Percentiles rank a stretch among this genome's conserved stretches.
phyloP scores from a whole-genome alignment of 208 protist species.

The Crithidia mellificae region DNA sequence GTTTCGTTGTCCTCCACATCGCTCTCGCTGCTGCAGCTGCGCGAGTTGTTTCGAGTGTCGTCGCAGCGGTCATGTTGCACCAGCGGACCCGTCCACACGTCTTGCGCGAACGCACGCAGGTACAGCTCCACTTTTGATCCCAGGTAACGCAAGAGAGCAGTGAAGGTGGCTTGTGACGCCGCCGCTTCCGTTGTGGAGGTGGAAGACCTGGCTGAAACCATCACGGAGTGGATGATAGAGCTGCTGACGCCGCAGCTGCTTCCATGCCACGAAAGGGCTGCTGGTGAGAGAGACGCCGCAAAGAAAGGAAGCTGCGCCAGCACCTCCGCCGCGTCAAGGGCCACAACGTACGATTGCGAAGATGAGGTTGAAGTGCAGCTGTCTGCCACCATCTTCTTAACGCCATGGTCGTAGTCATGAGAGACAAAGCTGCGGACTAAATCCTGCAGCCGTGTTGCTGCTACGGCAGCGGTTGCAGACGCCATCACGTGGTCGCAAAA shows the following conservation, averaged over 20 bases:
- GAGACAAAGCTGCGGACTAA: constrained; percentile 36
- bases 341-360: constrained; percentile 38
- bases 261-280: no score
- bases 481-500: constrained; percentile 1
- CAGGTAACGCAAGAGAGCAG: constrained; percentile 19
- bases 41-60: neutral
- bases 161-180: neutral
- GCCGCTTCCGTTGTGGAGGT: no score
- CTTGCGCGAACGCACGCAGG: constrained; percentile 20
- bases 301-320: constrained; percentile 35
- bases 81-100: constrained; percentile 22
- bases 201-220: neutral
- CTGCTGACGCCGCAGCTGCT: neutral
- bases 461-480: constrained; percentile 16
- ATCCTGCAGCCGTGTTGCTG: constrained; percentile 31
- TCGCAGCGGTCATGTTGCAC: neutral
- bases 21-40: neutral
- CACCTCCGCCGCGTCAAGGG: constrained; percentile 42
- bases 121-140: constrained; percentile 27
- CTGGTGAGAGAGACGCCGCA: neutral
- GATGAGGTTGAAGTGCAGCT: constrained; percentile 13
- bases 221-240: neutral
- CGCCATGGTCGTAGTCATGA: constrained; percentile 8
- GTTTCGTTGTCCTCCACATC: neutral
- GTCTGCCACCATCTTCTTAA: constrained; percentile 28